Conservation (phyloP, 768 basidiomycete species). For the Suillus clintonianus region DNA sequence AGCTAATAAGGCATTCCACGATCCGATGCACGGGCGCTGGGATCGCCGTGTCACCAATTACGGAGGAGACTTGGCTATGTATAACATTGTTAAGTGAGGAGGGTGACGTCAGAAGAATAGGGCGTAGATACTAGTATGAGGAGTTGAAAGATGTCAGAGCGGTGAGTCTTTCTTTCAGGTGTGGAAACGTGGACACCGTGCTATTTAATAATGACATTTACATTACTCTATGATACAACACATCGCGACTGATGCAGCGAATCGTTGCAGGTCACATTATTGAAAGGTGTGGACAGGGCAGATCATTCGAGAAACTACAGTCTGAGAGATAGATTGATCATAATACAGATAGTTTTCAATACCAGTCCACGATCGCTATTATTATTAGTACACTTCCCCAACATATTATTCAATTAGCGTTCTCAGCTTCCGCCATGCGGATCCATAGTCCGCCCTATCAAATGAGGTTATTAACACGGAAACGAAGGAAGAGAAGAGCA, state of each 20-base stretch:
- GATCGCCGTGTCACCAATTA: slow-evolving; percentile 33
- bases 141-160: not conserved
- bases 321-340: not conserved
- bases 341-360: not conserved
- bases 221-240: not conserved
- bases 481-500: not conserved
- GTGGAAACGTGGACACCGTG: not conserved
- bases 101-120: not conserved
- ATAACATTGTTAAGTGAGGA: slow-evolving; percentile 13
- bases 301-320: not conserved
- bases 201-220: not conserved
- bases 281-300: not conserved
- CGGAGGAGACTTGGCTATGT: slow-evolving; percentile 31
- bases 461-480: not conserved
- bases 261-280: not conserved
- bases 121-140: not conserved
- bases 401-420: not conserved
- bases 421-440: slow-evolving; percentile 33
- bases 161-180: not conserved
- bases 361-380: not conserved
- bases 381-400: not conserved
- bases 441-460: slow-evolving; percentile 58
- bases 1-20: slow-evolving; percentile 57
- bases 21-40: slow-evolving; percentile 63
- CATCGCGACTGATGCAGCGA: not conserved